These are phyloP conservation scores for Rhododendron williamsianum DNA, from an alignment of 148 eudicot species.

Conservation along the genomic window DNA sequence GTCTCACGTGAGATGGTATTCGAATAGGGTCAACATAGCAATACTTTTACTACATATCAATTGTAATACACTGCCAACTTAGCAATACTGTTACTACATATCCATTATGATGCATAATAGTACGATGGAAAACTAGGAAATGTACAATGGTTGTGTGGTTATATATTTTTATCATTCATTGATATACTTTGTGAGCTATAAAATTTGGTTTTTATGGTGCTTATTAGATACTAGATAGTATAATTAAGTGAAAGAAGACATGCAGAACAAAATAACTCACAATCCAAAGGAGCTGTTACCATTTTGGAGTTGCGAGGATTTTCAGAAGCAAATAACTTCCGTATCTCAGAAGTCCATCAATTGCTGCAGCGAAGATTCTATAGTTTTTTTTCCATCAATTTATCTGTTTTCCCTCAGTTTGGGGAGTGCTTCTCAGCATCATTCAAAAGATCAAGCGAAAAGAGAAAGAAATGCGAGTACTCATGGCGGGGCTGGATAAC, in stretches of 20 bases:
- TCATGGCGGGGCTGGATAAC: conserved; percentile 89
- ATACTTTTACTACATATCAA: neutral
- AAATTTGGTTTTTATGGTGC: neutral
- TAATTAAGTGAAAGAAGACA: neutral
- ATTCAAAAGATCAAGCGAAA: conserved; percentile 84
- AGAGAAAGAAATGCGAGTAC: conserved; percentile 92
- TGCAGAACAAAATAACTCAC: neutral
- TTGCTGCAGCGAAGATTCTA: neutral
- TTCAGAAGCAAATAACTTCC: neutral
- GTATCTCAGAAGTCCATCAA: neutral
- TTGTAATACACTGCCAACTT: neutral
- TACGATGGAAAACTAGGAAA: neutral
- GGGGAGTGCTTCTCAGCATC: conserved; percentile 54
- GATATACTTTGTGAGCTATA: neutral
- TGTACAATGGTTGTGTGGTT: neutral
- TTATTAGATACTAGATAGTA: neutral
- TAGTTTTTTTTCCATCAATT: neutral
- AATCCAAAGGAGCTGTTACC: neutral
- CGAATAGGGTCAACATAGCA: neutral
- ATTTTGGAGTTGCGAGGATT: neutral
- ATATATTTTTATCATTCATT: neutral
- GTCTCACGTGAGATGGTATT: neutral
- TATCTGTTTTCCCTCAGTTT: neutral
- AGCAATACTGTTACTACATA: neutral
- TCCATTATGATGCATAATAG: neutral